phyloP scores from a whole-genome alignment of 768 basidiomycete species.

The Holtermannia corniformis region DNA sequence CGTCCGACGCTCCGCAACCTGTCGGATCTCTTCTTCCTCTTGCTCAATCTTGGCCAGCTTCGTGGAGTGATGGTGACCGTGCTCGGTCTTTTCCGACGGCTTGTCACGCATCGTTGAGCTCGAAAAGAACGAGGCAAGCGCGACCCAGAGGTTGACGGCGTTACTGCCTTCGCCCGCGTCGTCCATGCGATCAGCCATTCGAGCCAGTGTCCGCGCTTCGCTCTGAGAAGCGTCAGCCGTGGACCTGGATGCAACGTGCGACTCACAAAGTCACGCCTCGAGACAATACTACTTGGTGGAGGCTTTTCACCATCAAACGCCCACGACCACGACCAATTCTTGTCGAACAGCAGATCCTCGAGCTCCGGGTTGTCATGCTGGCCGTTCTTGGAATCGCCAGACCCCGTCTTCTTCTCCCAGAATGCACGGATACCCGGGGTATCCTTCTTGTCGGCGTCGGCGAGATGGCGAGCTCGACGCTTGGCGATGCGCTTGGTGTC shows the following conservation, averaged over 20 bases:
- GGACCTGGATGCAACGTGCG: background rate
- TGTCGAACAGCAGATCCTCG: conserved; percentile 44
- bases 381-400: conserved; percentile 48
- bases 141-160: conserved; percentile 39
- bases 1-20: background rate
- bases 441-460: conserved; percentile 18
- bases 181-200: conserved; percentile 38
- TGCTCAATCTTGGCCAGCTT: background rate
- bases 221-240: conserved; percentile 12
- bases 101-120: conserved; percentile 3
- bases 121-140: conserved; percentile 32
- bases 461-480: conserved; percentile 24
- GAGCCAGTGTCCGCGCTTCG: conserved; percentile 38
- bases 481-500: conserved; percentile 27
- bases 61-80: background rate
- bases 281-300: conserved; percentile 83
- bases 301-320: conserved; percentile 73
- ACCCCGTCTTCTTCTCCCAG: conserved; percentile 57
- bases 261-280: conserved; percentile 66
- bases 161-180: conserved; percentile 15
- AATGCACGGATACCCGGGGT: conserved; percentile 46
- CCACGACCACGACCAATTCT: conserved; percentile 75
- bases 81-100: background rate
- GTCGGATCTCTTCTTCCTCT: background rate
- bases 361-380: conserved; percentile 27